Base-by-base conservation (phyloP, 441 rosid species). In the Pelargonium australe region DNA sequence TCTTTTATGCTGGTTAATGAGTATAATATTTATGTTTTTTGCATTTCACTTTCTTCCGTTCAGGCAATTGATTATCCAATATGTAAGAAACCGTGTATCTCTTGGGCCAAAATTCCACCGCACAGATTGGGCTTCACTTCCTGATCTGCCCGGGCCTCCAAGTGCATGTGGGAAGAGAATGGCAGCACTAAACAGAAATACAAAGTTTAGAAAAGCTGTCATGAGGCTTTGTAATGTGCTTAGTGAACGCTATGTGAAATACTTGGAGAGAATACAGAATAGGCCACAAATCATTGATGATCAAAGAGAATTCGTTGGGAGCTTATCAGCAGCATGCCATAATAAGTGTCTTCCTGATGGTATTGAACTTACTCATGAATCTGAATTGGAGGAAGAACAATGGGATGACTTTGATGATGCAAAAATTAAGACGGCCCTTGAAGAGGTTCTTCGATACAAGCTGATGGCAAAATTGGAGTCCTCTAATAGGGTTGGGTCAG, bases 381-480 rank as follows among this genome's bases (percentile, higher is more conserved):
- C 64, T 12, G 74, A 71, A 73, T 77, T 70, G 73, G 83, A 78
- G 75, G 91, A 77, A 75, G 82, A 84, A 66, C 78, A 47, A 65
- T 95, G 99, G 99, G 99, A 92, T 85, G 92, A 90, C 83, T 92
- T 92, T 79, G 76, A 67, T 78, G 89, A 88, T 64, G 71, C 73
- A 68, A 76, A 70, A 73, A 74, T 88, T 80, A 81, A 82, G 73
- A 81, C 75, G 71, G 88, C 85, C 66, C 77, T 92, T 65, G 89
- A 83, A 79, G 89, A 84, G 78, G 86, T 85, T 72, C 86, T 92
- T 72, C 83, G 75, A 72, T 83, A 78, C 77, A 95, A 95, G 86
- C 83, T 78, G 77, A 78, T 89, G 82, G 82, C 84, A 77, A 91
- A 86, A 76, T 62, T 77, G 72, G 88, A 82, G 68, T 77, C 84